Conservation (phyloP, 192 early-diverging fungal species). For the Podila minutissima region DNA sequence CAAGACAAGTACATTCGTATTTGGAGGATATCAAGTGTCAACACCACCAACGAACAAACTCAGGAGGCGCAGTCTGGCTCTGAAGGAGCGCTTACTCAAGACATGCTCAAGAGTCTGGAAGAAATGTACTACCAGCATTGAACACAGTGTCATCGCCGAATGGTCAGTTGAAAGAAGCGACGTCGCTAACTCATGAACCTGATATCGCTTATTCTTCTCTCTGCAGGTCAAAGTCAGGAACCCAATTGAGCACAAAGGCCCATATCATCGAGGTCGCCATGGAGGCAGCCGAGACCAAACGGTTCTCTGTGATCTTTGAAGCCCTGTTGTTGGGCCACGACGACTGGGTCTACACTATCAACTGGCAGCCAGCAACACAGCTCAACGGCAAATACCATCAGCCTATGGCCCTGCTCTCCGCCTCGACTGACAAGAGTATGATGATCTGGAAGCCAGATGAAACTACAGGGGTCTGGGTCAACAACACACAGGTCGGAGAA, state of each 20-base stretch:
- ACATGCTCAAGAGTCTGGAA: constrained; percentile 54
- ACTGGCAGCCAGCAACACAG: constrained; percentile 73
- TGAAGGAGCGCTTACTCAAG: constrained; percentile 47
- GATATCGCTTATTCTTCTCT: neutral
- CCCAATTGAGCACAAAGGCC: constrained; percentile 86
- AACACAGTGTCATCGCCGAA: neutral
- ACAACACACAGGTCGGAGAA: constrained; percentile 87
- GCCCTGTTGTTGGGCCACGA: constrained; percentile 95
- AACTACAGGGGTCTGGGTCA: constrained; percentile 85
- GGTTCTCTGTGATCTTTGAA: constrained; percentile 82
- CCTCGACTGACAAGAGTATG: constrained; percentile 92
- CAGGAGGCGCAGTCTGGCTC: constrained; percentile 10
- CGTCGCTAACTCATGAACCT: neutral
- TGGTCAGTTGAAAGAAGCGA: neutral
- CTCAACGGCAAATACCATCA: constrained; percentile 61
- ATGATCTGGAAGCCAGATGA: constrained; percentile 90
- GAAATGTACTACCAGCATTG: constrained; percentile 20
- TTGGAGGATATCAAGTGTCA: constrained; percentile 77
- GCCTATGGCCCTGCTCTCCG: constrained; percentile 79
- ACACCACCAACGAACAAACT: neutral
- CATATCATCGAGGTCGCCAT: constrained; percentile 73
- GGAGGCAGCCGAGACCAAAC: constrained; percentile 20
- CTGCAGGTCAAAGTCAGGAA: constrained; percentile 56
- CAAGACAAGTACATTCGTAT: constrained; percentile 94
- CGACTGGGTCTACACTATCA: constrained; percentile 90